Evolutionary conservation across 805 yeast genomes (phyloP), one percentile per base, ranked within the genome.

Genomic region (Ogataea sp.): DNA sequence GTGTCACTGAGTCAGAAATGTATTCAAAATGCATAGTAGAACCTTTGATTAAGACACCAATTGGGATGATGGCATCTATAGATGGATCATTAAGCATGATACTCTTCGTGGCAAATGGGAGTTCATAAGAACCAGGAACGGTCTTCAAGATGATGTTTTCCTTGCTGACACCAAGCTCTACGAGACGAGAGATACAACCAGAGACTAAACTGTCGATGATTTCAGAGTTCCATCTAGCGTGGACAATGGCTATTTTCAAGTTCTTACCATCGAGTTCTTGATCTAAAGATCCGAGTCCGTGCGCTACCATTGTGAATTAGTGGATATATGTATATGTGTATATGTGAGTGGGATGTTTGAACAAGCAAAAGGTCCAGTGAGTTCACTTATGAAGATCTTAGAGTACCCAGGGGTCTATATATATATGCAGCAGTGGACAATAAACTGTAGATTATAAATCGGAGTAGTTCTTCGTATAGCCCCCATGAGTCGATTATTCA

Each of bases 1-100:
- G 77, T 9, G 96, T 79, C 16, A 83, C 86, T 3, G 96, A 66
- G 43, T 93, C 97, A 58, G 96, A 83, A 52, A 93, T 93, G 67
- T 90, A 93, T 65, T 93, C 98, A 58, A 93, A 93, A 66, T 93
- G 98, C 96, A 88, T 88, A 28, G 97, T 93, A 29, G 89, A 79
- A 39, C 98, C 98, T 67, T 93, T 93, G 65, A 93, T 90, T 54
- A 93, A 71, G 29, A 84, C 89, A 41, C 98, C 98, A 51, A 93
- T 87, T 39, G 97, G 89, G 42, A 93, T 85, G 29, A 90, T 75
- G 5, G 90, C 96, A 59, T 93, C 96, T 11, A 30, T 17, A 17
- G 26, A 23, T 41, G 83, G 65, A 20, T 61, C 56, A 42, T 71
- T 66, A 44, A 67, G 70, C 16, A 70, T 70, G 32, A 67, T 62